These are phyloP conservation scores for Drechslerella coelobrocha DNA, from an alignment of 2,329 filamentous ascomycete genomes.

Conservation along the genomic window DNA sequence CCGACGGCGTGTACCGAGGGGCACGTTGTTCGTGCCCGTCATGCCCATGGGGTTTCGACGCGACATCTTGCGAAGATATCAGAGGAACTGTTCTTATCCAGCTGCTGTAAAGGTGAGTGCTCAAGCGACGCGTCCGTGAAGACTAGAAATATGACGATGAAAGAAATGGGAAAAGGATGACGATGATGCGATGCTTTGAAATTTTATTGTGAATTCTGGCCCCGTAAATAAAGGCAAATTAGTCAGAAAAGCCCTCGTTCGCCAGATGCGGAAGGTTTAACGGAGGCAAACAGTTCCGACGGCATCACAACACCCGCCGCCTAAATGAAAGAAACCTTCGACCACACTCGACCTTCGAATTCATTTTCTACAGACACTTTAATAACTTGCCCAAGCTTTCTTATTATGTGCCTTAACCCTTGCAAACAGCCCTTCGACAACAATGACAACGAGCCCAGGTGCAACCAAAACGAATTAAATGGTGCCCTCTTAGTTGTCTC, in stretches of 20 bases:
- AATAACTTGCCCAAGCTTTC: no score
- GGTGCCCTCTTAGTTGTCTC: no score
- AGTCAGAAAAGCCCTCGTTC: not conserved
- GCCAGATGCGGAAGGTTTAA: slow-evolving; percentile 8
- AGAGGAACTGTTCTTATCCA: not conserved
- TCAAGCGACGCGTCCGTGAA: not conserved
- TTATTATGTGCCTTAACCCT: no score
- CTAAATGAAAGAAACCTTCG: no score
- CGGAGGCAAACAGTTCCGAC: not conserved
- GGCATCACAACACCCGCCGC: slow-evolving; percentile 10
- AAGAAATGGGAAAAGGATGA: slow-evolving; percentile 5
- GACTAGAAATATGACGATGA: not conserved
- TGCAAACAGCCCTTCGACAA: no score
- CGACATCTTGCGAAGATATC: slow-evolving; percentile 35
- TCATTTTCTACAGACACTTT: no score
- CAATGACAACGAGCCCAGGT: no score
- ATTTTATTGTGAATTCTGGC: not conserved
- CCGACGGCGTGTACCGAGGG: slow-evolving; percentile 81
- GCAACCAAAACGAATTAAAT: no score
- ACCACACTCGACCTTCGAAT: no score
- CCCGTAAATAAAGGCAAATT: not conserved
- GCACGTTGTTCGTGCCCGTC: slow-evolving; percentile 98
- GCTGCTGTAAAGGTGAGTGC: not conserved
- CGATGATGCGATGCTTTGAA: not conserved
- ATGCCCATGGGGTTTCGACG: slow-evolving; percentile 66